Percentiles rank a stretch among this genome's conserved stretches.
Evolutionary conservation across 257 asterid genomes (phyloP).

Genomic region (Cinchona pubescens): DNA sequence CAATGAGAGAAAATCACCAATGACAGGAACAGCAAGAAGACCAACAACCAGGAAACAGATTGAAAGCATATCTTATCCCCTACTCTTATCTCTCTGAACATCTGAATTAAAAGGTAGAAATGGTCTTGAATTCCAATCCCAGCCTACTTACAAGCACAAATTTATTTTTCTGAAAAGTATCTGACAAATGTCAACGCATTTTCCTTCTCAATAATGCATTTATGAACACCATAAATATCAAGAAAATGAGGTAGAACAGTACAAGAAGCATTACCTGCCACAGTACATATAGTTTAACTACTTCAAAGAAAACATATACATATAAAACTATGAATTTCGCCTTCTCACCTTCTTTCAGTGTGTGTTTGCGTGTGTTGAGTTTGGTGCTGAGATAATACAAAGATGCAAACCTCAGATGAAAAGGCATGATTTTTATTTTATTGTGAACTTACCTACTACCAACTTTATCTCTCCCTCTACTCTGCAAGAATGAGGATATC

Average conservation of each 20-base stretch:
- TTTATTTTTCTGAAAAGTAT: neutral
- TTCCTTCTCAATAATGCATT: neutral
- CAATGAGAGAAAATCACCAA: conserved; percentile 8
- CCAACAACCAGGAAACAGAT: conserved; percentile 7
- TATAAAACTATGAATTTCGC: neutral
- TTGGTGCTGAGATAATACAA: neutral
- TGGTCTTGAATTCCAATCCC: neutral
- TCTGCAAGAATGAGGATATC: conserved; percentile 3
- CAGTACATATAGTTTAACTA: conserved; percentile 1
- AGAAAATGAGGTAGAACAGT: neutral
- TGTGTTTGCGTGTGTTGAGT: neutral
- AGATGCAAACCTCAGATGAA: conserved; percentile 1
- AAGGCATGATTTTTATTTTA: neutral
- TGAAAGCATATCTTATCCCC: neutral
- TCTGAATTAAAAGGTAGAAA: neutral
- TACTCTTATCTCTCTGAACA: conserved; percentile 6
- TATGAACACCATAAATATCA: neutral
- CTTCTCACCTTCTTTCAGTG: neutral
- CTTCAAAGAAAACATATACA: neutral
- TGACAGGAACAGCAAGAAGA: neutral
- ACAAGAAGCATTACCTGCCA: conserved; percentile 1
- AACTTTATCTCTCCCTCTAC: neutral
- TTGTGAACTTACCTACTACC: neutral
- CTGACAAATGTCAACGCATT: neutral
- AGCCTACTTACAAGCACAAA: neutral